Conservation (phyloP, 768 basidiomycete genomes). For the Suillus subluteus region DNA sequence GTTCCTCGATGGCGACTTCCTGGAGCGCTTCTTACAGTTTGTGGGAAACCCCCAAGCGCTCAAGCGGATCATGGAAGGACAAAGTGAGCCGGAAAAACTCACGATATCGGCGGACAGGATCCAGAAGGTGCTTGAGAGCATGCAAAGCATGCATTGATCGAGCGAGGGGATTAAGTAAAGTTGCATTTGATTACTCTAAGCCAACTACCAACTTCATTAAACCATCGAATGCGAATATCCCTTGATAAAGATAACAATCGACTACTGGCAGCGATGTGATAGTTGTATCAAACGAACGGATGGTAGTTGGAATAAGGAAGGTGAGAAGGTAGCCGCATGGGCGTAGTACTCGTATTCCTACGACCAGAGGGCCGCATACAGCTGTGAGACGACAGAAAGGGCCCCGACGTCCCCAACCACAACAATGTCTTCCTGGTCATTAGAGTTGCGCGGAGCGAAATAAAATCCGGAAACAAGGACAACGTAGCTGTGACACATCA, state of each 20-base stretch:
- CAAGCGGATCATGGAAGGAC: conserved; percentile 59
- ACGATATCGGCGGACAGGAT: conserved; percentile 41
- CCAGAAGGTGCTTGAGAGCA: conserved; percentile 47
- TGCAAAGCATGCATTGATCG: conserved; percentile 59
- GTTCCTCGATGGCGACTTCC: conserved; percentile 88
- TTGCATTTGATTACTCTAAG: neutral
- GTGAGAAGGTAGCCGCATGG: conserved; percentile 11
- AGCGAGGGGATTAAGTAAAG: neutral
- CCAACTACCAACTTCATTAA: neutral
- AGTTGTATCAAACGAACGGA: conserved; percentile 1
- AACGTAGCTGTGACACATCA: conserved; percentile 67
- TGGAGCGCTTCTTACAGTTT: conserved; percentile 66
- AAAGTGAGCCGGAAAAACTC: conserved; percentile 61
- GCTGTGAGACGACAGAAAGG: conserved; percentile 11
- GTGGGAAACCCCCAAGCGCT: conserved; percentile 43
- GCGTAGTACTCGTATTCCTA: neutral
- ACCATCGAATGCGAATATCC: conserved; percentile 4
- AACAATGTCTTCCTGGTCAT: conserved; percentile 23
- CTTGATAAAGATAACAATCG: neutral
- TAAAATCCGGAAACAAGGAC: conserved; percentile 93
- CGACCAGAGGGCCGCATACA: conserved; percentile 9
- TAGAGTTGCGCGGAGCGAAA: conserved; percentile 65
- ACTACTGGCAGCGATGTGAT: neutral
- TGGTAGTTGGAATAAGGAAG: conserved; percentile 19
- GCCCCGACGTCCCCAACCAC: conserved; percentile 10